phyloP scores from a whole-genome alignment of 2,329 filamentous ascomycete genomes.

The Alternaria ethzedia region DNA sequence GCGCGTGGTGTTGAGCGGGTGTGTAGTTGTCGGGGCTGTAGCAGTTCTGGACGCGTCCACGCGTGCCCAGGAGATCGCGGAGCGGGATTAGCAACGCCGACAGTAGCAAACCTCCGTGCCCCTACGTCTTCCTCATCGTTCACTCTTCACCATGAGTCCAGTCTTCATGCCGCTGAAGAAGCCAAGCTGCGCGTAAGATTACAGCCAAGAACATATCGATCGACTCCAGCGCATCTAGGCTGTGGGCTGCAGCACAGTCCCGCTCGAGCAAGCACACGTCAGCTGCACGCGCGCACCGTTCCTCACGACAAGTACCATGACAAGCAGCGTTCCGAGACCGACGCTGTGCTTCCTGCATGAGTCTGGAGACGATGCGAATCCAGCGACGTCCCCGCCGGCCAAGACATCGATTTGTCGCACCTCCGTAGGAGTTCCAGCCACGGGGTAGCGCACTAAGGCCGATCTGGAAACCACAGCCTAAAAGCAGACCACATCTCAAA shows the following conservation, averaged over 20 bases:
- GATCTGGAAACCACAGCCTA: constrained; percentile 23
- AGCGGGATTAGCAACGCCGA: background rate
- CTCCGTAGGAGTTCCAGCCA: constrained; percentile 32
- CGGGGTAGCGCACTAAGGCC: constrained; percentile 20
- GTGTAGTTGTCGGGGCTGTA: background rate
- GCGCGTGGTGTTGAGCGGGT: background rate
- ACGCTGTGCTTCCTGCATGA: constrained; percentile 9
- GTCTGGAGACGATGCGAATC: constrained; percentile 4
- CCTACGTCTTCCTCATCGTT: background rate
- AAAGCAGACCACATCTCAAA: constrained; percentile 26
- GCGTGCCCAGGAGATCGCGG: background rate
- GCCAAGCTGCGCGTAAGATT: background rate
- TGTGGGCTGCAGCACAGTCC: background rate
- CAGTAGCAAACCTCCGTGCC: background rate
- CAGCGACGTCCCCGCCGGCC: constrained; percentile 16
- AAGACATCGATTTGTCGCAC: constrained; percentile 38
- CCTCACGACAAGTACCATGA: constrained; percentile 26
- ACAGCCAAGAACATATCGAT: background rate
- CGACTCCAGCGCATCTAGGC: background rate
- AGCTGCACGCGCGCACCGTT: constrained; percentile 22
- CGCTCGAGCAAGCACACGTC: constrained; percentile 23
- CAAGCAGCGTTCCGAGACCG: constrained; percentile 17
- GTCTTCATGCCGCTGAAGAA: background rate
- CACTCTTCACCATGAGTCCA: background rate
- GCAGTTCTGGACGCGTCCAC: background rate